phyloP scores from a whole-genome alignment of 1,284 basidiomycete species.

The Boletus mariae region DNA sequence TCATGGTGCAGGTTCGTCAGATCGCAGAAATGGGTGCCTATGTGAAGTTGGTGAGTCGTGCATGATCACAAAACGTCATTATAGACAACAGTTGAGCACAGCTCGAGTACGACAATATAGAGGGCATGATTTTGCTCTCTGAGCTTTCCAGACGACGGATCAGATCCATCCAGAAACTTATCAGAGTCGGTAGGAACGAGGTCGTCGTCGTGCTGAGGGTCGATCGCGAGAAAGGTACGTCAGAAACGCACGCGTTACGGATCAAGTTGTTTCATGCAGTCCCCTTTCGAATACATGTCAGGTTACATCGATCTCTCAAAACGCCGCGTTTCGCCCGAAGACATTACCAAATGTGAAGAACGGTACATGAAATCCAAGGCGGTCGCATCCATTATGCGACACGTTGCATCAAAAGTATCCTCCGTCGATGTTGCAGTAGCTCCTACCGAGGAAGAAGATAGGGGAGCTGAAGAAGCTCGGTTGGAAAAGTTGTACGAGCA shows the following conservation, averaged over 20 bases:
- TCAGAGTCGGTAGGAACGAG: slow-evolving; percentile 96
- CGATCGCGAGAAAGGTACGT: slow-evolving; percentile 95
- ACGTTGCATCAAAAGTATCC: slow-evolving; percentile 87
- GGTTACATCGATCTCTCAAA: slow-evolving; percentile 99
- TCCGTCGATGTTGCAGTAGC: slow-evolving; percentile 36
- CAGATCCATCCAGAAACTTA: slow-evolving; percentile 96
- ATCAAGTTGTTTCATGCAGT: not conserved
- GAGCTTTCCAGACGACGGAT: slow-evolving; percentile 97
- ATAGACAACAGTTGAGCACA: slow-evolving; percentile 33
- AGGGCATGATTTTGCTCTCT: slow-evolving; percentile 98
- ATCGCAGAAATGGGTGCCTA: slow-evolving; percentile 99
- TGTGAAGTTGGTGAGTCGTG: slow-evolving; percentile 85
- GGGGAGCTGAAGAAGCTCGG: slow-evolving; percentile 35
- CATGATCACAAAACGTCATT: not conserved
- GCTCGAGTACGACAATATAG: slow-evolving; percentile 99
- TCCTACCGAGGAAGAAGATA: slow-evolving; percentile 15
- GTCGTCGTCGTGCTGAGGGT: slow-evolving; percentile 98
- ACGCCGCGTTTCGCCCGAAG: slow-evolving; percentile 97
- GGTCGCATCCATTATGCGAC: slow-evolving; percentile 89
- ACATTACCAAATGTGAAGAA: slow-evolving; percentile 98
- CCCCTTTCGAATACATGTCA: slow-evolving; percentile 29
- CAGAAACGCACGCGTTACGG: not conserved
- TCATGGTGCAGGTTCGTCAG: slow-evolving; percentile 99
- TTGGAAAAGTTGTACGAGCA: slow-evolving; percentile 87
- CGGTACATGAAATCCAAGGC: slow-evolving; percentile 98